Evolutionary conservation across 2,329 filamentous ascomycete genomes (phyloP).

Genomic region (Epichloe amarillans): DNA sequence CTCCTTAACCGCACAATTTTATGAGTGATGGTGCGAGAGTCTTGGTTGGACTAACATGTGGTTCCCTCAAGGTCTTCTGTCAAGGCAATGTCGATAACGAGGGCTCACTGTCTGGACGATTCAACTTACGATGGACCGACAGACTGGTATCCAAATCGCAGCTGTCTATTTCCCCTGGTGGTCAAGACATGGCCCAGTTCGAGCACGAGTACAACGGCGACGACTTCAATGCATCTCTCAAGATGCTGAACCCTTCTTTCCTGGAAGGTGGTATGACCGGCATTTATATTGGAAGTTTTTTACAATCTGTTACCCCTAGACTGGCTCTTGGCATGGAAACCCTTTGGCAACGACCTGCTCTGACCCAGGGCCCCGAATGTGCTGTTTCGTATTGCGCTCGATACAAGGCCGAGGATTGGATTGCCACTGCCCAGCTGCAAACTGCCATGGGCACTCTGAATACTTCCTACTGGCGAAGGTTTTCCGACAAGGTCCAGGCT

Average conservation of each 20-base stretch:
- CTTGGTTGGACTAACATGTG: neutral
- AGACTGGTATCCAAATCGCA: constrained; percentile 76
- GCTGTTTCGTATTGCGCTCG: constrained; percentile 79
- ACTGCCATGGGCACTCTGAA: constrained; percentile 71
- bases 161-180: constrained; percentile 65
- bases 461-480: constrained; percentile 82
- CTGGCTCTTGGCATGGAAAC: constrained; percentile 82
- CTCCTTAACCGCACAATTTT: neutral
- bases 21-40: no score
- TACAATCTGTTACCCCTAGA: constrained; percentile 81
- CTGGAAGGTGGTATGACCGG: constrained; percentile 88
- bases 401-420: constrained; percentile 88
- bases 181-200: constrained; percentile 80
- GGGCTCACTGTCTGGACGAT: constrained; percentile 70
- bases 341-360: constrained; percentile 79
- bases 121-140: constrained; percentile 83
- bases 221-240: constrained; percentile 87
- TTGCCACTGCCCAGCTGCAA: constrained; percentile 80
- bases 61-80: constrained; percentile 61
- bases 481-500: constrained; percentile 92
- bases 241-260: constrained; percentile 88
- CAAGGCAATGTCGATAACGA: constrained; percentile 95
- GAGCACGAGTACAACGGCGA: constrained; percentile 90
- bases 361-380: constrained; percentile 80
- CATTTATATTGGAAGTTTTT: constrained; percentile 89